phyloP scores from a whole-genome alignment of 140 eudicot genomes.

The Stevia rebaudiana region DNA sequence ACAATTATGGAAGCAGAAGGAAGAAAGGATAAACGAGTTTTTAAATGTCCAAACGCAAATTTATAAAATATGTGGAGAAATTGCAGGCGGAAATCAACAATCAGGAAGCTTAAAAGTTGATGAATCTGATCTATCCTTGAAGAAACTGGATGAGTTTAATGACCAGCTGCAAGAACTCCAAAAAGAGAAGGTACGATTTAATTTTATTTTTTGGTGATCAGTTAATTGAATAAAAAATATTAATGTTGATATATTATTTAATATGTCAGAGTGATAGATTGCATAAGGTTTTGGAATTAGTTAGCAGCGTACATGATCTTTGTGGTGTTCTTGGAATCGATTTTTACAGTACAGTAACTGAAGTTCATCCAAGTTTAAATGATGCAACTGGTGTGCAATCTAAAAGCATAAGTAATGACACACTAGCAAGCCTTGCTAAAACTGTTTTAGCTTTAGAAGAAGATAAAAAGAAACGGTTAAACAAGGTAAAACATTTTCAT shows the following conservation, averaged over 20 bases:
- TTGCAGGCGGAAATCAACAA: conserved; percentile 58
- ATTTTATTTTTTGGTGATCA: background rate
- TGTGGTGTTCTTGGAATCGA: conserved; percentile 92
- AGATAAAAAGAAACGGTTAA: conserved; percentile 68
- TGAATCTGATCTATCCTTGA: conserved; percentile 73
- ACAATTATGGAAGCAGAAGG: conserved; percentile 65
- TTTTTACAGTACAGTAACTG: conserved; percentile 61
- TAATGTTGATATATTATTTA: too few species aligned
- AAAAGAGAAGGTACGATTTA: conserved; percentile 63
- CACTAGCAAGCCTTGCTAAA: conserved; percentile 62
- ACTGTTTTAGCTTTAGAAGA: conserved; percentile 58
- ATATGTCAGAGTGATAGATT: conserved; percentile 76
- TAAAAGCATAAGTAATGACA: conserved; percentile 90
- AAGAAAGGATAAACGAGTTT: conserved; percentile 68
- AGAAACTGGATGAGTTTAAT: conserved; percentile 60
- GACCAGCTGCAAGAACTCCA: conserved; percentile 81
- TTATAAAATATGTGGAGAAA: conserved; percentile 67
- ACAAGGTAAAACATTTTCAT: conserved; percentile 51
- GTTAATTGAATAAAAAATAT: too few species aligned
- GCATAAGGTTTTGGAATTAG: conserved; percentile 79
- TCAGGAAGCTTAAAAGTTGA: conserved; percentile 44
- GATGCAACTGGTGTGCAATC: conserved; percentile 58
- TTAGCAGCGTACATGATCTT: conserved; percentile 74
- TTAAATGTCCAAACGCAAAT: conserved; percentile 64
- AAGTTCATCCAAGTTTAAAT: conserved; percentile 86